Percentiles rank a stretch among this genome's conserved stretches.
phyloP scores from a whole-genome alignment of 2,329 filamentous ascomycete species.

The Chrysoporthe puriensis region DNA sequence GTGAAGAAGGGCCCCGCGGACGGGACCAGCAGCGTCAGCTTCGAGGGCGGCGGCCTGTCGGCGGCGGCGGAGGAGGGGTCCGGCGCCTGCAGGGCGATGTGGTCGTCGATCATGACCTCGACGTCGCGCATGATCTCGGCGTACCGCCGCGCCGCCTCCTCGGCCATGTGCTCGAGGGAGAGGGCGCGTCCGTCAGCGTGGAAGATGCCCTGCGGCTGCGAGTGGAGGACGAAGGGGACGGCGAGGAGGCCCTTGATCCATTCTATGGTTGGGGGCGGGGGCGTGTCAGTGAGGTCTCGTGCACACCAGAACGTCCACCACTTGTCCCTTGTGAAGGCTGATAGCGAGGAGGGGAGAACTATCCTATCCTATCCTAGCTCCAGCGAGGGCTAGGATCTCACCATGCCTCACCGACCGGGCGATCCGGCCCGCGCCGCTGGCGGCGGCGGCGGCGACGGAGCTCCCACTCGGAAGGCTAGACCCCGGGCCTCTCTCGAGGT shows the following conservation, averaged over 20 bases:
- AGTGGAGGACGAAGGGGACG: conserved; percentile 95
- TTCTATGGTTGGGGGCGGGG: conserved; percentile 55
- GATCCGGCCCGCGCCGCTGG: no score
- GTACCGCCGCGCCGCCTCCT: conserved; percentile 83
- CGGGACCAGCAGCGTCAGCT: conserved; percentile 89
- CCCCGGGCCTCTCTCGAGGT: no score
- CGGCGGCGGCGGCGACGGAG: no score
- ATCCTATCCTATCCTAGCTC: no score
- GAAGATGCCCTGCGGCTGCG: conserved; percentile 87
- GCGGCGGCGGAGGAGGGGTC: conserved; percentile 16
- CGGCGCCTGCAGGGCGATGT: conserved; percentile 61
- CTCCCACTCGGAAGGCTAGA: no score
- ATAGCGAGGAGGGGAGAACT: background rate
- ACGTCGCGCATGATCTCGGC: conserved; percentile 93
- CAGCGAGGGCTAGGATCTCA: no score
- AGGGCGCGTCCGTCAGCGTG: conserved; percentile 57
- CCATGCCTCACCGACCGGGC: no score
- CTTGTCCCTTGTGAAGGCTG: background rate
- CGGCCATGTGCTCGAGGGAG: conserved; percentile 70
- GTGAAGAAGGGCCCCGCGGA: conserved; percentile 95
- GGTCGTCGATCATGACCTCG: conserved; percentile 87
- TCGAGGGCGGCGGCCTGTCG: conserved; percentile 71
- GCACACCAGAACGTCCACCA: background rate
- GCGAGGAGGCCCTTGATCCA: conserved; percentile 96
- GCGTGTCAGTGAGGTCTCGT: background rate